Evolutionary conservation across 805 yeast species (phyloP), one percentile per base, ranked within the genome.

Genomic region (Lachancea thermotolerans): DNA sequence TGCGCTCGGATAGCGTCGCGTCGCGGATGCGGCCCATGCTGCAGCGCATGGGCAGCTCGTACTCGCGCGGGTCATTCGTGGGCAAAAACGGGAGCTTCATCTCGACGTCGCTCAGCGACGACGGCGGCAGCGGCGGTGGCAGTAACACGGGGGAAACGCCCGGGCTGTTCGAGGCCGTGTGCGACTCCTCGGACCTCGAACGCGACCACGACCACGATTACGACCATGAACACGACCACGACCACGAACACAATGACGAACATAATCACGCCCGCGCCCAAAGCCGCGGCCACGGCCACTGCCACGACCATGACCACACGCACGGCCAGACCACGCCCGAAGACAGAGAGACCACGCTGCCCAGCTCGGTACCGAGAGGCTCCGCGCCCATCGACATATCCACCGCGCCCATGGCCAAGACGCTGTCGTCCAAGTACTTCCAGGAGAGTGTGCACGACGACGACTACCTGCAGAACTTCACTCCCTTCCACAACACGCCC

Each of bases 401-500:
- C 11, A 9, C 27, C 12, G 37, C 18, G 16, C 36, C 42, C n/a
- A 39, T 39, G 42, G 42, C 28, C 11, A 33, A 30, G 28, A 10
- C 41, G 11, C 38, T 31, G 10, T 25, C 30, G 7, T 39, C 47
- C 17, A 34, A 35, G 34, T 44, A 35, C 28, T 44, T 44, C 40
- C 42, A 44, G 17, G 36, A 35, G 3, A 14, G 33, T n/a, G 38
- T 28, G 10, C 41, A 29, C n/a, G 35, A 35, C 12, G 40, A 44
- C 33, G 47, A 39, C 5, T 17, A 21, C 18, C 33, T 39, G 35
- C 47, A 44, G 28, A 36, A 44, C 14, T 39, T 33, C 28, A 30
- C 47, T 1, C 54, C 37, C 15, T 46, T 25, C 41, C 51, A 39
- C 48, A 43, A 47, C 35, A 32, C 42, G 25, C 46, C 42, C 21